phyloP scores from a whole-genome alignment of 2,329 filamentous ascomycete species.

The Cytospora piceae region DNA sequence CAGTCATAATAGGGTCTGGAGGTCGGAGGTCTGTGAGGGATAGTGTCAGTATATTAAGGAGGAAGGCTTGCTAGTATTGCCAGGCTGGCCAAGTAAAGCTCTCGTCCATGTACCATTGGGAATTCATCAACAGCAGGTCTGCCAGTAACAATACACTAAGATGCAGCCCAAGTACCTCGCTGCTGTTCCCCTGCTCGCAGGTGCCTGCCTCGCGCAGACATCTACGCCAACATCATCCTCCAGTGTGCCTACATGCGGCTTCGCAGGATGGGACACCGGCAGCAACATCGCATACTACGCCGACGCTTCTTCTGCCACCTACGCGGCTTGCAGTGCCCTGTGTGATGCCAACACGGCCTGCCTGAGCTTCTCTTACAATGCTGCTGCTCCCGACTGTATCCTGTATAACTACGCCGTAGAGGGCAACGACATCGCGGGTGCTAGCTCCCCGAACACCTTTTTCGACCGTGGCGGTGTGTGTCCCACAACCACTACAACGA shows the following conservation, averaged over 20 bases:
- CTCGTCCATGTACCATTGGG: neutral
- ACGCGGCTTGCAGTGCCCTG: slow-evolving; percentile 25
- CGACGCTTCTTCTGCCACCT: slow-evolving; percentile 7
- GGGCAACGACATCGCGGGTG: slow-evolving; percentile 37
- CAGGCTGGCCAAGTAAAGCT: neutral
- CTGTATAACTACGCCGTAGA: slow-evolving; percentile 27
- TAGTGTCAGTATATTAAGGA: neutral
- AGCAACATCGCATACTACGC: slow-evolving; percentile 26
- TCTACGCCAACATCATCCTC: slow-evolving; percentile 16
- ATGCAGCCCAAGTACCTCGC: slow-evolving; percentile 23
- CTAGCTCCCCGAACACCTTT: slow-evolving; percentile 35
- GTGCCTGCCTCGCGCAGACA: slow-evolving; percentile 22
- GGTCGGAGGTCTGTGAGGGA: neutral
- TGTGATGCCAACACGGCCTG: slow-evolving; percentile 25
- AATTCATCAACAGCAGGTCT: neutral
- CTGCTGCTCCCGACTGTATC: slow-evolving; percentile 27
- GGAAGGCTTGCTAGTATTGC: neutral
- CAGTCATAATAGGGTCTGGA: neutral
- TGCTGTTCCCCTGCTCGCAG: slow-evolving; percentile 14
- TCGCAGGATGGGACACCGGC: slow-evolving; percentile 24
- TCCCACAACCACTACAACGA: slow-evolving; percentile 10
- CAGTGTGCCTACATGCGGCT: slow-evolving; percentile 20
- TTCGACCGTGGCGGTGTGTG: slow-evolving; percentile 26
- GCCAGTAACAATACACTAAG: neutral
- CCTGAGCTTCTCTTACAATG: slow-evolving; percentile 29